A percentile compares a stretch with the other conserved stretches of the same genome.
Evolutionary conservation across 1,139 yeast genomes (phyloP).

Genomic region (Geotrichum phurueaensis): DNA sequence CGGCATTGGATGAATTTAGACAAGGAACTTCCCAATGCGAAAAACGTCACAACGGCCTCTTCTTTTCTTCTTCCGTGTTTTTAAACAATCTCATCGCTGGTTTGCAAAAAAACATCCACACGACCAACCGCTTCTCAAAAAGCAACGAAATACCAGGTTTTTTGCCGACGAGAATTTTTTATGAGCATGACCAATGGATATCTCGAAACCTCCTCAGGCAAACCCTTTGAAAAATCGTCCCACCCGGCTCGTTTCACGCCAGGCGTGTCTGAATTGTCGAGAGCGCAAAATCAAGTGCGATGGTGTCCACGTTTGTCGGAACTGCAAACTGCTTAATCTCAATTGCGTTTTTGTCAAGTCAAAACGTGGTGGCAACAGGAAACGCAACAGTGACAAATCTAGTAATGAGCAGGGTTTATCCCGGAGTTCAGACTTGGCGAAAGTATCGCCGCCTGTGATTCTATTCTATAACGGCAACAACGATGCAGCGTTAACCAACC

Average conservation of each 20-base stretch:
- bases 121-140: background rate
- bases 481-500: background rate
- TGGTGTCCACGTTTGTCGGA: slow-evolving; percentile 47
- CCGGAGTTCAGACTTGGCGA: background rate
- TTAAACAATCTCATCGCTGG: background rate
- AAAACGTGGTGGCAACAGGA: slow-evolving; percentile 47
- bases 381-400: slow-evolving; percentile 41
- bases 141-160: background rate
- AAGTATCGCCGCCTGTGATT: background rate
- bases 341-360: slow-evolving; percentile 56
- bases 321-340: slow-evolving; percentile 45
- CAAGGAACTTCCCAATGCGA: no score
- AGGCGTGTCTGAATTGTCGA: slow-evolving; percentile 58
- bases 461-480: background rate
- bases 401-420: background rate
- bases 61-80: no score
- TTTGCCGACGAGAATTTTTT: background rate
- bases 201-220: background rate
- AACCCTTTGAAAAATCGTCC: slow-evolving; percentile 11
- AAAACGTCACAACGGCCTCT: background rate
- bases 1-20: no score
- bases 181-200: background rate
- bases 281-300: slow-evolving; percentile 61
- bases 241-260: slow-evolving; percentile 48
- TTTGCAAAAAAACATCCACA: background rate